Base-by-base conservation (phyloP, 441 rosid species). In the Omphalea diandra region DNA sequence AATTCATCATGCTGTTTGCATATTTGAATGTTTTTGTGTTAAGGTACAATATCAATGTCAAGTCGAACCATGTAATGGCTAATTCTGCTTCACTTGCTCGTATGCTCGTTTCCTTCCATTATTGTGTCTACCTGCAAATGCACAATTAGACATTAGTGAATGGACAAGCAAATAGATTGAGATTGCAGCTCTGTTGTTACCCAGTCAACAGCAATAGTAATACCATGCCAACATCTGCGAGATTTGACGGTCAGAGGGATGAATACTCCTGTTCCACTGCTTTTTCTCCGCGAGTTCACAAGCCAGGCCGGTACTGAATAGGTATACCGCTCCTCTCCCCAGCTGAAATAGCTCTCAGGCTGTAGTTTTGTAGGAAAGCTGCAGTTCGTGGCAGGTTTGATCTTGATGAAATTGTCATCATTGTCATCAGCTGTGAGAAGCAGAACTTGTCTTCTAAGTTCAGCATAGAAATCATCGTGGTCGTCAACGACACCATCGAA, bases 221-320 rank as follows among this genome's bases (percentile, higher is more conserved):
- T 71, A 75, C 82, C 78, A 0, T 67, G 70, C 33, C 66, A 26
- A 2, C 52, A 55, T 60, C 75, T 69, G 31, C 76, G 70, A 52
- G 83, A 50, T 26, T 72, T 73, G 47, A 64, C 79, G 46, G 68
- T 58, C 33, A 56, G 81, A 24, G 87, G 88, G 67, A 88, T 86
- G 77, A 84, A 86, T 20, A 88, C 90, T 4, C 87, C 90, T 2
- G 89, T 83, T 65, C 87, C 86, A 55, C 59, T 74, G 10, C 86
- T 65, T 55, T 67, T 73, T 66, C 82, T 80, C 87, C 86, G 79
- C 46, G 69, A 40, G 38, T 81, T 84, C 12, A 52, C 65, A 20
- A 77, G 80, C 87, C 86, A 77, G 7, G 73, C 38, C 2, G 86
- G 88, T 2, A 69, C 77, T 1, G 76, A 73, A 47, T 73, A 15